Conservation (phyloP, 2,329 filamentous ascomycete species). For the Myriosclerotinia duriaeana region DNA sequence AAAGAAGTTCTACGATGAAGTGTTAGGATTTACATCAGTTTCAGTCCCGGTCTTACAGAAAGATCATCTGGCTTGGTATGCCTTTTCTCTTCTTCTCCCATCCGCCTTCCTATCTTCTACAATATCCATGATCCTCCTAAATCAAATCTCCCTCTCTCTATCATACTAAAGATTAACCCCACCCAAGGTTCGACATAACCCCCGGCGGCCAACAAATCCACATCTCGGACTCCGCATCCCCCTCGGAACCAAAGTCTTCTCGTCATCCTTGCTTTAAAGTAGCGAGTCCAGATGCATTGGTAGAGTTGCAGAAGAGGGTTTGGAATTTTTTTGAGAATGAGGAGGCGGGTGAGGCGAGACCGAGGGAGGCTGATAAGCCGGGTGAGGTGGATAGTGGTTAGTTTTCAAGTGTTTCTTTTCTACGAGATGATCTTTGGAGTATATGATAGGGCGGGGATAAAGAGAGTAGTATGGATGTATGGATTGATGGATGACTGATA, state of each 20-base stretch:
- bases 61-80: slow-evolving; percentile 54
- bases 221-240: slow-evolving; percentile 46
- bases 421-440: too few species aligned
- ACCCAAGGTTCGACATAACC: slow-evolving; percentile 55
- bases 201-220: slow-evolving; percentile 56
- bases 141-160: background rate
- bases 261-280: slow-evolving; percentile 61
- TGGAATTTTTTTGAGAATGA: slow-evolving; percentile 50
- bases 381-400: slow-evolving; percentile 48
- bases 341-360: slow-evolving; percentile 50
- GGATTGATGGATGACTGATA: background rate
- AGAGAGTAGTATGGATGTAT: background rate
- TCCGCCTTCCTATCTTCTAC: background rate
- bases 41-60: slow-evolving; percentile 54
- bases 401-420: slow-evolving; percentile 22
- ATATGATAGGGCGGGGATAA: background rate
- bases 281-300: slow-evolving; percentile 48
- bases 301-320: slow-evolving; percentile 49
- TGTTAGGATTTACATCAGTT: slow-evolving; percentile 53
- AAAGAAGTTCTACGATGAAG: slow-evolving; percentile 54
- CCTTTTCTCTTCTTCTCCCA: background rate
- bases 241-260: slow-evolving; percentile 44
- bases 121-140: too few species aligned
- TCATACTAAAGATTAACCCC: slow-evolving; percentile 1
- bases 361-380: slow-evolving; percentile 55